Evolutionary conservation across 1,284 basidiomycete species (phyloP).

Genomic region (Kalmanozyma brasiliensis): DNA sequence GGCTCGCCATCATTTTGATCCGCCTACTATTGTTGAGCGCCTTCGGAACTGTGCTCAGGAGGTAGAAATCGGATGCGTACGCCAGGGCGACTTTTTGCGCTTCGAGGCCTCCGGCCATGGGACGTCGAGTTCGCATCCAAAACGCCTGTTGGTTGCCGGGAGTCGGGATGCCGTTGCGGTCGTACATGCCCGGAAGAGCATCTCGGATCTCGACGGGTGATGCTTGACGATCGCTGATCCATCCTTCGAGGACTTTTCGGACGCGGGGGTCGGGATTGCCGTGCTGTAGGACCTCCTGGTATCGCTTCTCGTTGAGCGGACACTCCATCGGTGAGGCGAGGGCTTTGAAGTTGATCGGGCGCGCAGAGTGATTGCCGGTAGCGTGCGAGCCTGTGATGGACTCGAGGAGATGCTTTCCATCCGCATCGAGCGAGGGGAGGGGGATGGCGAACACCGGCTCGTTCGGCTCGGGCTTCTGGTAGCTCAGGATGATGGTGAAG

Average conservation of each 20-base stretch:
- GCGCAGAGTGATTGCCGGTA: slow-evolving; percentile 33
- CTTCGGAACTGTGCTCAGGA: slow-evolving; percentile 60
- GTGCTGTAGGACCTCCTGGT: slow-evolving; percentile 40
- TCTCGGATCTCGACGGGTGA: slow-evolving; percentile 63
- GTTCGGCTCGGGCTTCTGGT: slow-evolving; percentile 60
- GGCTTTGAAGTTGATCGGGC: slow-evolving; percentile 34
- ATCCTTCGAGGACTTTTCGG: slow-evolving; percentile 42
- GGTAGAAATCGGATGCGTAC: slow-evolving; percentile 61
- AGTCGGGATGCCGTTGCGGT: slow-evolving; percentile 51
- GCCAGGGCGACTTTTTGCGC: slow-evolving; percentile 63
- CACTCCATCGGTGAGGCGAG: slow-evolving; percentile 45
- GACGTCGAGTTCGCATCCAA: slow-evolving; percentile 59
- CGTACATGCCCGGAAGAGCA: slow-evolving; percentile 63
- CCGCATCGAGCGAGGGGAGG: slow-evolving; percentile 41
- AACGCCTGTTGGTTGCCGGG: slow-evolving; percentile 62
- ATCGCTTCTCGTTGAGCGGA: slow-evolving; percentile 54
- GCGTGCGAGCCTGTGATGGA: slow-evolving; percentile 44
- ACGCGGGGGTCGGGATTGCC: slow-evolving; percentile 25
- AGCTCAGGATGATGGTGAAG: slow-evolving; percentile 62
- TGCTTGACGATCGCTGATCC: slow-evolving; percentile 51
- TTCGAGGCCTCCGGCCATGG: slow-evolving; percentile 47
- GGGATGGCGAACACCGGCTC: slow-evolving; percentile 61
- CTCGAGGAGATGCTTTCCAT: slow-evolving; percentile 18
- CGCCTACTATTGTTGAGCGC: slow-evolving; percentile 47
- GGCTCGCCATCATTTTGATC: slow-evolving; percentile 65